A percentile compares a stretch with the other conserved stretches of the same genome.
These are phyloP conservation scores for Fusarium oligoseptatum DNA, from an alignment of 2,329 filamentous ascomycete genomes.

Conservation along the genomic window DNA sequence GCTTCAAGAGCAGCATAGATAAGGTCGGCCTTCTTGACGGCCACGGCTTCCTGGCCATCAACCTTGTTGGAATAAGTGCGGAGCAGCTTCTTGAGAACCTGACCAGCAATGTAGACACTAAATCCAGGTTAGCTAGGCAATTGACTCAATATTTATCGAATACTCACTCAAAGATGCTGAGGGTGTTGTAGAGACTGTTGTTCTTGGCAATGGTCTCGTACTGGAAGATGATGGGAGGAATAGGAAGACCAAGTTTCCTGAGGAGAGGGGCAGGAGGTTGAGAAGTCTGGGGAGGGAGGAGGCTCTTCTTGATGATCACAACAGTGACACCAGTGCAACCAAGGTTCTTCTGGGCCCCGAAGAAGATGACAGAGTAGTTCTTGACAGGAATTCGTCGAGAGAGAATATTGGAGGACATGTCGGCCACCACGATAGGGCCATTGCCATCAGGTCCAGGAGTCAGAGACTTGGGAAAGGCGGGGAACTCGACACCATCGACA, in stretches of 20 bases:
- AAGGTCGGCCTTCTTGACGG: constrained; percentile 79
- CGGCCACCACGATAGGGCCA: constrained; percentile 84
- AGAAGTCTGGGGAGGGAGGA: constrained; percentile 76
- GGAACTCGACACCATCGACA: constrained; percentile 93
- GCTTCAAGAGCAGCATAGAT: constrained; percentile 85
- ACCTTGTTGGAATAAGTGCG: constrained; percentile 76
- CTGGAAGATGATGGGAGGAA: constrained; percentile 83
- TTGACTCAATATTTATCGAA: neutral
- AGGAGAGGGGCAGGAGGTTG: constrained; percentile 78
- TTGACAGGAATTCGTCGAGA: constrained; percentile 80
- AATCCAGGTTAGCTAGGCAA: constrained; percentile 17
- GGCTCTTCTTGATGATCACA: constrained; percentile 83
- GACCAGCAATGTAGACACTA: constrained; percentile 89
- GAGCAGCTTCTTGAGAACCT: constrained; percentile 84
- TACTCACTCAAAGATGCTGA: constrained; percentile 87
- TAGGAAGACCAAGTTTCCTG: constrained; percentile 79
- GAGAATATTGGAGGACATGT: constrained; percentile 96
- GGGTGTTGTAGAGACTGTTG: constrained; percentile 95
- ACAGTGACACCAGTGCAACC: constrained; percentile 89
- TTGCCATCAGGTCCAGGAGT: constrained; percentile 70
- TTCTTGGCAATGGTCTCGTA: constrained; percentile 91
- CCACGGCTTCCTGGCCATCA: constrained; percentile 79
- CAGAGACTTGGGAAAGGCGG: constrained; percentile 75
- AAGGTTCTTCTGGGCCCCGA: constrained; percentile 95
- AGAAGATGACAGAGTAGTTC: constrained; percentile 89